phyloP scores from a whole-genome alignment of 2,329 filamentous ascomycete genomes.

The Penicillium sp. region DNA sequence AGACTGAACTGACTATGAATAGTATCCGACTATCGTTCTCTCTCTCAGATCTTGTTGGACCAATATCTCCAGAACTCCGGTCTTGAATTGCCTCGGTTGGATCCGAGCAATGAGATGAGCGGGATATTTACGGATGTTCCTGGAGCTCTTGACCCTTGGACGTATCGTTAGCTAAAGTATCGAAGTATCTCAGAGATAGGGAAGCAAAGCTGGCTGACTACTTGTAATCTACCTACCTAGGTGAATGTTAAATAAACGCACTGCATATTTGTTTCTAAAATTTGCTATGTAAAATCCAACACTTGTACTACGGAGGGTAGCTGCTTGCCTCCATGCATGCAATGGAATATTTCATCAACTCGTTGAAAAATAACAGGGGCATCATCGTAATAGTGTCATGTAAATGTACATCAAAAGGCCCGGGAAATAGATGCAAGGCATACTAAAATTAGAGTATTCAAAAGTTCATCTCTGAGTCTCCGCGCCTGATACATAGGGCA shows the following conservation, averaged over 20 bases:
- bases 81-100: not conserved
- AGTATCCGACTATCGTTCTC: not conserved
- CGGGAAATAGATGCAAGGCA: not conserved
- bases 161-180: not conserved
- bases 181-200: not conserved
- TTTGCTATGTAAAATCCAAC: not conserved
- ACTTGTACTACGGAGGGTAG: not conserved
- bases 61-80: conserved; percentile 10
- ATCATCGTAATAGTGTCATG: not conserved
- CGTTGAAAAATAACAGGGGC: not conserved
- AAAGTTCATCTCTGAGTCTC: not conserved
- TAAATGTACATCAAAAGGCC: not conserved
- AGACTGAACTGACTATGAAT: not conserved
- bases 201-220: not conserved
- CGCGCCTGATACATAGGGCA: conserved; percentile 32
- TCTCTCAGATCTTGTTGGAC: conserved; percentile 1
- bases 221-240: not conserved
- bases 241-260: no score
- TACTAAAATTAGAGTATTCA: not conserved
- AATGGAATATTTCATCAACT: not conserved
- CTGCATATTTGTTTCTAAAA: not conserved
- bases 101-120: not conserved
- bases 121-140: not conserved
- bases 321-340: not conserved
- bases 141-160: not conserved